phyloP scores from a whole-genome alignment of 352 stramenopile species.

The Phytopythium mirpurense region DNA sequence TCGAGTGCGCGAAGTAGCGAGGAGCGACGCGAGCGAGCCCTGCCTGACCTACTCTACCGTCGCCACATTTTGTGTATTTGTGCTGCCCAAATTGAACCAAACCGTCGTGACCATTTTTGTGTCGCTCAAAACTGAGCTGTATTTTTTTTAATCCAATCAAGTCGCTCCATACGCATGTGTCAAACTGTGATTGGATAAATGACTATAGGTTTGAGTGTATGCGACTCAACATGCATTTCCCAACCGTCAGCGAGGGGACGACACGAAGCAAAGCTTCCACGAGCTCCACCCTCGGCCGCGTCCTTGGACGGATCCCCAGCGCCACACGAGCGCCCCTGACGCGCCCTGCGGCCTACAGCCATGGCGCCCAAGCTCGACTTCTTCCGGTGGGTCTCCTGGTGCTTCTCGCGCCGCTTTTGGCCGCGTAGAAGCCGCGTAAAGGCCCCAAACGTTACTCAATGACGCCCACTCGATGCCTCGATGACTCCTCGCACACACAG shows the following conservation, averaged over 20 bases:
- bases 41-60: no score
- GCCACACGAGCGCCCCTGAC: background rate
- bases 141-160: background rate
- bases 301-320: background rate
- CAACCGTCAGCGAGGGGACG: no score
- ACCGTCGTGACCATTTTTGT: background rate
- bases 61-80: no score
- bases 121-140: no score
- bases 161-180: background rate
- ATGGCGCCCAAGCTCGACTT: constrained; percentile 44
- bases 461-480: background rate
- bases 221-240: background rate
- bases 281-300: no score
- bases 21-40: background rate
- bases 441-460: no score
- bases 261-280: no score
- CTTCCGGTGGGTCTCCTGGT: constrained; percentile 39
- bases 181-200: constrained; percentile 1
- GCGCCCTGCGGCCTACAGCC: background rate
- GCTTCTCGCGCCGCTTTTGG: background rate
- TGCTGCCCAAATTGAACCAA: no score
- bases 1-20: background rate
- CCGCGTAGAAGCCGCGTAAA: constrained; percentile 6
- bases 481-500: constrained; percentile 14
- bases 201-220: background rate